Evolutionary conservation across 495 filamentous ascomycete genomes (phyloP).

Genomic region (Gamarada debralockiae): DNA sequence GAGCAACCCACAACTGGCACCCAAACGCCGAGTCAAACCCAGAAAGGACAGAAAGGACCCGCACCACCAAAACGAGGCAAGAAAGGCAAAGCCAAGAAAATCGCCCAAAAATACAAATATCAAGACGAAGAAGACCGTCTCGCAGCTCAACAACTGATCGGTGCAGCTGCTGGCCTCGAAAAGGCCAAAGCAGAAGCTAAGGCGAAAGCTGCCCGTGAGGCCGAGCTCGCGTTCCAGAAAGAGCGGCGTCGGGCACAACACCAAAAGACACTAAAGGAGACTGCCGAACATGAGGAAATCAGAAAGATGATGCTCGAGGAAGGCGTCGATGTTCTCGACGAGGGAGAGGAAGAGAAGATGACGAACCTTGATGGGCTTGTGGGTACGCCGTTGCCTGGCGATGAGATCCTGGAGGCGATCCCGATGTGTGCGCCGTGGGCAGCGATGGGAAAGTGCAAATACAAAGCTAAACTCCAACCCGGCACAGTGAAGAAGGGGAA

Average conservation of each 20-base stretch:
- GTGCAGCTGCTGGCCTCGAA: slow-evolving; percentile 55
- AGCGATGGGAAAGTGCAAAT: slow-evolving; percentile 74
- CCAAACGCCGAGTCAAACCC: slow-evolving; percentile 21
- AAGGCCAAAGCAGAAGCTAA: slow-evolving; percentile 50
- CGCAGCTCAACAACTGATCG: slow-evolving; percentile 76
- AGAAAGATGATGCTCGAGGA: slow-evolving; percentile 46
- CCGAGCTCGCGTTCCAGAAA: slow-evolving; percentile 59
- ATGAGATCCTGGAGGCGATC: slow-evolving; percentile 87
- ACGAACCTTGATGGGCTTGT: slow-evolving; percentile 69
- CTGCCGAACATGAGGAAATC: slow-evolving; percentile 61
- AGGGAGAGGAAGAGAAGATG: slow-evolving; percentile 48
- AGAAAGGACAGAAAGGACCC: slow-evolving; percentile 33
- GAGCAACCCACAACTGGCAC: slow-evolving; percentile 5
- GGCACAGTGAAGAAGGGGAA: slow-evolving; percentile 91
- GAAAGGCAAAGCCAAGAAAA: slow-evolving; percentile 79
- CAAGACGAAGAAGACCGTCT: slow-evolving; percentile 92
- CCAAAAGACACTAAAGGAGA: slow-evolving; percentile 57
- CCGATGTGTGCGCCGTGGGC: slow-evolving; percentile 89
- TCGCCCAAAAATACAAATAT: slow-evolving; percentile 84
- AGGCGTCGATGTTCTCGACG: slow-evolving; percentile 48
- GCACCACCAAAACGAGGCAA: slow-evolving; percentile 66
- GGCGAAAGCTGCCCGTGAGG: slow-evolving; percentile 46
- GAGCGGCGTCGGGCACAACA: slow-evolving; percentile 77
- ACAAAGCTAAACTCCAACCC: slow-evolving; percentile 89
- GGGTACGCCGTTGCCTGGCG: slow-evolving; percentile 71